A percentile compares a stretch with the other conserved stretches of the same genome.
Evolutionary conservation across 2,329 filamentous ascomycete species (phyloP).

Genomic region (Stemphylium lycopersici): DNA sequence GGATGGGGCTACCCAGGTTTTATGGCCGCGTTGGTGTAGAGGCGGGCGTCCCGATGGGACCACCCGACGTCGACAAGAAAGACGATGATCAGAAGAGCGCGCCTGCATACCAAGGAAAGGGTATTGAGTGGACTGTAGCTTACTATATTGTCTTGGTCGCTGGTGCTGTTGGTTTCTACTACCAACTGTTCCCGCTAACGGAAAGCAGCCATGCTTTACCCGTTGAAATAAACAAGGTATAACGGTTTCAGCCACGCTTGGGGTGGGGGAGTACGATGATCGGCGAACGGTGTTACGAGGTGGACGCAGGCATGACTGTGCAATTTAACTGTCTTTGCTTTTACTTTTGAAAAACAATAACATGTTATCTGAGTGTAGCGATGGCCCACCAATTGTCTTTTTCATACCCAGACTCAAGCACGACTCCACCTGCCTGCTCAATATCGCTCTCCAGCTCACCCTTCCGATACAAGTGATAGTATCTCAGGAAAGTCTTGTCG

Average conservation of each 20-base stretch:
- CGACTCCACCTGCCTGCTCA: slow-evolving; percentile 71
- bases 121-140: slow-evolving; percentile 69
- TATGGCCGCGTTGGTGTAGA: slow-evolving; percentile 74
- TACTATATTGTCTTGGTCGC: slow-evolving; percentile 80
- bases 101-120: slow-evolving; percentile 31
- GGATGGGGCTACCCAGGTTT: slow-evolving; percentile 83
- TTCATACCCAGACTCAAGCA: slow-evolving; percentile 86
- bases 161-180: slow-evolving; percentile 75
- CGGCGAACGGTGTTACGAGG: too few relatives aligned
- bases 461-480: slow-evolving; percentile 90
- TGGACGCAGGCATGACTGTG: background rate
- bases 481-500: slow-evolving; percentile 76
- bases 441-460: slow-evolving; percentile 88
- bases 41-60: slow-evolving; percentile 51
- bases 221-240: slow-evolving; percentile 18
- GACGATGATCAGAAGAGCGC: slow-evolving; percentile 48
- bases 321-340: background rate
- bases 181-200: slow-evolving; percentile 73
- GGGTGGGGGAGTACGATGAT: background rate
- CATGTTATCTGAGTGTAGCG: slow-evolving; percentile 40
- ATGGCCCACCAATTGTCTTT: slow-evolving; percentile 99
- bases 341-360: background rate
- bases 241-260: background rate
- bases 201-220: slow-evolving; percentile 62
- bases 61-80: slow-evolving; percentile 38